Percentiles rank a stretch among this genome's conserved stretches.
These are phyloP conservation scores for Trifolium subterraneum DNA, from an alignment of 306 rosid species.

Conservation along the genomic window DNA sequence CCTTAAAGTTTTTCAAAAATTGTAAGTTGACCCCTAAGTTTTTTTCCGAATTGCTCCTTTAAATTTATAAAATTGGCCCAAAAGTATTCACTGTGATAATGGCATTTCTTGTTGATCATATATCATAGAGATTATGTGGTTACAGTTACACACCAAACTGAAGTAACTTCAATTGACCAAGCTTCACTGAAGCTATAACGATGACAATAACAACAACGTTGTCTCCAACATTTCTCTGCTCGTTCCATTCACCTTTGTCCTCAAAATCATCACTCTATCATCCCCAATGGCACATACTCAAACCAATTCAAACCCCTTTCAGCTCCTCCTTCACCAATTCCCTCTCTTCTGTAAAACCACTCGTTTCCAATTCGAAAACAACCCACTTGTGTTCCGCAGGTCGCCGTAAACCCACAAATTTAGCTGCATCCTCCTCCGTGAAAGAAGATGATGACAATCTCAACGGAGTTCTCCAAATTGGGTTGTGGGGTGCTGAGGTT, in stretches of 20 bases:
- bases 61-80: too few relatives aligned
- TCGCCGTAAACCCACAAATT: conserved; percentile 52
- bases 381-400: conserved; percentile 45
- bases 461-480: conserved; percentile 49
- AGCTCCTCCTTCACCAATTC: background rate
- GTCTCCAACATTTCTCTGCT: conserved; percentile 46
- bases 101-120: background rate
- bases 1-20: too few relatives aligned
- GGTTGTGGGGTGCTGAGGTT: conserved; percentile 70
- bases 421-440: conserved; percentile 12
- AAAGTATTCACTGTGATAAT: too few relatives aligned
- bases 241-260: conserved; percentile 30
- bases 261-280: conserved; percentile 37
- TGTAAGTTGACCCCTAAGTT: too few relatives aligned
- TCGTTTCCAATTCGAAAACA: conserved; percentile 21
- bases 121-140: background rate
- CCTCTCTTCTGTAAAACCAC: conserved; percentile 28
- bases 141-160: background rate
- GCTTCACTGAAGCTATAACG: conserved; percentile 34
- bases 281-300: conserved; percentile 41
- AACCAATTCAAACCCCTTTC: conserved; percentile 2
- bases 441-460: conserved; percentile 43
- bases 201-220: conserved; percentile 44
- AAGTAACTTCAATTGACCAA: conserved; percentile 12
- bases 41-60: too few relatives aligned